These are phyloP conservation scores for Microdochium paspali DNA, from an alignment of 2,329 filamentous ascomycete genomes.

Conservation along the genomic window DNA sequence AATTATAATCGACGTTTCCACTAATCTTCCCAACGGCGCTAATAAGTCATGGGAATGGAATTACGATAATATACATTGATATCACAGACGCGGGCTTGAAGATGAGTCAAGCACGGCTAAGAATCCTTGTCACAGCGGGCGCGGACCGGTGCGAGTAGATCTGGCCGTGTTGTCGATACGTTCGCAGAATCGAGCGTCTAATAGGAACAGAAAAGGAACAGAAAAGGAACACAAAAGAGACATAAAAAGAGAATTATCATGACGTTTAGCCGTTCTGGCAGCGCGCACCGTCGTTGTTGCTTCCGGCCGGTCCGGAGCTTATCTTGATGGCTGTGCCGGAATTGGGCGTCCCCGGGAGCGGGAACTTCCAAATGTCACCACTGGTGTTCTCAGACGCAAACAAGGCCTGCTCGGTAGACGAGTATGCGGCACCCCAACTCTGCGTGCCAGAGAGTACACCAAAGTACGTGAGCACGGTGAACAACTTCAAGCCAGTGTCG, in stretches of 20 bases:
- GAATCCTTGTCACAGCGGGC: no score
- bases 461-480: neutral
- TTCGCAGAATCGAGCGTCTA: no score
- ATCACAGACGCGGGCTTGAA: no score
- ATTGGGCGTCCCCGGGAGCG: neutral
- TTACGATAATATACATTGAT: no score
- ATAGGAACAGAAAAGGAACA: no score
- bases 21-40: no score
- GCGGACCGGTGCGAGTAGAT: neutral
- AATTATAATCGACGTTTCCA: no score
- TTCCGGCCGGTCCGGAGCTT: neutral
- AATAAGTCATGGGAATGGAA: no score
- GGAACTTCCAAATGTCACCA: neutral
- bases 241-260: no score
- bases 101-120: no score
- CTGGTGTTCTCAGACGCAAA: neutral
- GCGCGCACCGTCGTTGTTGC: neutral
- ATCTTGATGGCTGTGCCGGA: neutral
- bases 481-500: neutral
- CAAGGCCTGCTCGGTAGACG: neutral
- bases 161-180: no score
- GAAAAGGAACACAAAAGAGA: no score
- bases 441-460: neutral
- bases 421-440: neutral
- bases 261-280: neutral